Evolutionary conservation across 2,329 filamentous ascomycete species (phyloP).

Genomic region (Diaporthe caulivora): DNA sequence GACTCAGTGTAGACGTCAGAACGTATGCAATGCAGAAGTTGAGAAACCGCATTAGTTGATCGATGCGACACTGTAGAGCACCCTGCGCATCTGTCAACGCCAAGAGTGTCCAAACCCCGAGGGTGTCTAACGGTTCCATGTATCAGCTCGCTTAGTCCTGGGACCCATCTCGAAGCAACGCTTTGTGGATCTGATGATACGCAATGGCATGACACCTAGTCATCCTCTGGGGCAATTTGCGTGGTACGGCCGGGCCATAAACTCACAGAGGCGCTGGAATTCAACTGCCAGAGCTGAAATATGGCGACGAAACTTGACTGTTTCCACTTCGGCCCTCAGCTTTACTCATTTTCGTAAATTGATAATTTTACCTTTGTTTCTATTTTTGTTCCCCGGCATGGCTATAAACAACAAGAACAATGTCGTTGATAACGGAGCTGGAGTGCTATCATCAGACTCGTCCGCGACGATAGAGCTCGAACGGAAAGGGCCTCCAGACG

Average conservation of each 20-base stretch:
- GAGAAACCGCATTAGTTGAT: background rate
- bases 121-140: background rate
- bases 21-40: background rate
- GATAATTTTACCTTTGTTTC: too few relatives aligned
- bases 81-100: background rate
- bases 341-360: background rate
- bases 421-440: conserved; percentile 9
- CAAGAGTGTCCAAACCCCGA: conserved; percentile 7
- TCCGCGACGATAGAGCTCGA: conserved; percentile 34
- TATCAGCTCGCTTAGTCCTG: conserved; percentile 23
- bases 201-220: conserved; percentile 32
- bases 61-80: background rate
- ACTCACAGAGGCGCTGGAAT: background rate
- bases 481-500: conserved; percentile 20
- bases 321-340: background rate
- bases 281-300: background rate
- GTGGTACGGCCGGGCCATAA: conserved; percentile 19
- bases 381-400: too few relatives aligned
- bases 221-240: conserved; percentile 13
- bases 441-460: conserved; percentile 36
- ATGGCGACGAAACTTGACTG: background rate
- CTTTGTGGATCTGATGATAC: conserved; percentile 30
- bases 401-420: conserved; percentile 17
- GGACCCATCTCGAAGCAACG: conserved; percentile 19
- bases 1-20: background rate